Base-by-base conservation (phyloP, 306 rosid species). In the Glycine soja region DNA sequence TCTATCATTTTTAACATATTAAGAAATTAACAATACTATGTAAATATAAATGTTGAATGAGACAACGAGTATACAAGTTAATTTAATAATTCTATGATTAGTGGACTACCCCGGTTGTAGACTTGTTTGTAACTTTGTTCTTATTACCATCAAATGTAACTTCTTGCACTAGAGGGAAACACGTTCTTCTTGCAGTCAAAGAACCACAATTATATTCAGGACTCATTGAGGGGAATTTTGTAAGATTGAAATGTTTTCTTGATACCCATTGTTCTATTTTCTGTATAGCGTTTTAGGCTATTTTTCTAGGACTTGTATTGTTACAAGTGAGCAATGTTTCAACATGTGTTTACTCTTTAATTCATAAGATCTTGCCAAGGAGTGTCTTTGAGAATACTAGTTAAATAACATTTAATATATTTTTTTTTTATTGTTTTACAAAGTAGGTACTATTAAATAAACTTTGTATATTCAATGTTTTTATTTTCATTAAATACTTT, bases 41-140 rank as follows among this genome's bases (percentile, higher is more conserved):
- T 16, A n/a, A 34, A 32, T 47, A 34, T 76, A 52, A 77, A 64
- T 48, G 38, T 64, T 64, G 42, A 65, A 64, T 8, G 30, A 24
- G 30, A 24, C 30, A 24, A 24, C 30, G 40, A 8, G 61, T 36
- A 32, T 48, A 48, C 61, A 3, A 63, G 38, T 32, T 47, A 4
- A 3, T 38, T 38, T 38, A 38, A 38, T 38, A 38, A 38, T 38
- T 38, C 43, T 38, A 5, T 38, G 75, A n/a, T 34, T 32, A 13
- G 36, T n/a, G 34, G 77, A 14, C 48, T 54, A 54, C 10, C 18
- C 24, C 15, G 16, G 12, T 57, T 57, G 63, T 8, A 8, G 34
- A 11, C 51, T 10, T 61, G 24, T n/a, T 13, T 9, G 30, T 24
- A 24, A 13, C 61, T 61, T 76, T 32, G 54, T 50, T 64, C 63